phyloP scores from a whole-genome alignment of 495 filamentous ascomycete species.

The Glarea lozoyensis region DNA sequence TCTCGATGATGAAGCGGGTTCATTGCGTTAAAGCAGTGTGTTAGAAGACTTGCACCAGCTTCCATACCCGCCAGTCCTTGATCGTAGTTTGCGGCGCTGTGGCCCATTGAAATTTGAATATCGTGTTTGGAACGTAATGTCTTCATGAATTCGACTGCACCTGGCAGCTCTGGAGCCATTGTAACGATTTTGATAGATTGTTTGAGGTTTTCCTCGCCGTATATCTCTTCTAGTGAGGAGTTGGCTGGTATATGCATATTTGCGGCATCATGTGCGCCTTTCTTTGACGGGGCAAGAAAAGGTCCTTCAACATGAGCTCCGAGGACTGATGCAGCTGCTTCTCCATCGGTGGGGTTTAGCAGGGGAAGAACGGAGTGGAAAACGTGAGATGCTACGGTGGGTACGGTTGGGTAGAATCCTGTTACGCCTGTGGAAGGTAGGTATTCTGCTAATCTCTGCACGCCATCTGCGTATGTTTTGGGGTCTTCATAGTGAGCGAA shows the following conservation, averaged over 20 bases:
- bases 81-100: conserved; percentile 54
- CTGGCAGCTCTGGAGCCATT: conserved; percentile 24
- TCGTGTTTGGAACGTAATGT: conserved; percentile 31
- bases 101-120: conserved; percentile 52
- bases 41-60: conserved; percentile 53
- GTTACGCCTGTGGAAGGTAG: conserved; percentile 55
- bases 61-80: conserved; percentile 42
- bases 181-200: conserved; percentile 15
- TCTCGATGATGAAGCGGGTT: conserved; percentile 57
- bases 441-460: conserved; percentile 44
- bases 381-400: conserved; percentile 51
- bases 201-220: conserved; percentile 42
- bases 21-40: conserved; percentile 66
- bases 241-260: conserved; percentile 41
- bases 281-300: conserved; percentile 47
- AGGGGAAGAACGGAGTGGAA: conserved; percentile 52
- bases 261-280: conserved; percentile 48
- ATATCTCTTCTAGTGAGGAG: conserved; percentile 40
- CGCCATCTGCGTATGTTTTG: conserved; percentile 42
- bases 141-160: conserved; percentile 41
- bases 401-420: conserved; percentile 42
- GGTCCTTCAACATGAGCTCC: conserved; percentile 62
- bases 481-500: conserved; percentile 50
- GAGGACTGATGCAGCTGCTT: conserved; percentile 50
- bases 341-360: conserved; percentile 41